phyloP scores from a whole-genome alignment of 352 stramenopile genomes.

The Phytophthora quininea region DNA sequence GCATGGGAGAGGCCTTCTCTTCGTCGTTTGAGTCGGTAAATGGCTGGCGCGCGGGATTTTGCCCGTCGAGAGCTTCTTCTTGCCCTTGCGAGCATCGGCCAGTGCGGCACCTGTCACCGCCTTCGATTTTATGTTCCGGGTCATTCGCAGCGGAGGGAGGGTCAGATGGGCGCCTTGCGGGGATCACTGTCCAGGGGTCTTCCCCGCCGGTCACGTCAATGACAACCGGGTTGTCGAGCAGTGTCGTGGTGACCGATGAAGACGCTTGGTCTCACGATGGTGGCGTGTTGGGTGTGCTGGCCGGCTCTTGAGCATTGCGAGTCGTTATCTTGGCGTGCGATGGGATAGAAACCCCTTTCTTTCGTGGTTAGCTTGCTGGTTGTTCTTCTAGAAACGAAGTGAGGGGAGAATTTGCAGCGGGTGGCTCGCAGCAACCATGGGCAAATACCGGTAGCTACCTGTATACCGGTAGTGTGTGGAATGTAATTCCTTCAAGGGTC shows the following conservation, averaged over 20 bases:
- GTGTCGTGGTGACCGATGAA: neutral
- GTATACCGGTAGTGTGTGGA: no score
- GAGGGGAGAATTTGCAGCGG: no score
- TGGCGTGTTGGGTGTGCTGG: neutral
- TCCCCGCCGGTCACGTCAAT: conserved; percentile 6
- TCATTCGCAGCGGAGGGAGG: neutral
- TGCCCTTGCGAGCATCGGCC: conserved; percentile 1
- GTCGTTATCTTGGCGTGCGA: neutral
- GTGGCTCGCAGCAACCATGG: no score
- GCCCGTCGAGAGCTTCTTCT: conserved; percentile 9
- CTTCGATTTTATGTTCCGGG: conserved; percentile 5
- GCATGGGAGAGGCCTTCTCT: no score
- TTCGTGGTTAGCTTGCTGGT: no score
- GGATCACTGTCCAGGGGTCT: neutral
- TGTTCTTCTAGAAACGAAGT: no score
- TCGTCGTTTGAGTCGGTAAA: no score
- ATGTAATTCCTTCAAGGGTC: no score
- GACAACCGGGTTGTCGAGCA: neutral
- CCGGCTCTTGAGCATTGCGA: neutral
- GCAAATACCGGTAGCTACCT: no score
- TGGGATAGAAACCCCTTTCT: neutral
- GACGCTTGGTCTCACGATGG: neutral
- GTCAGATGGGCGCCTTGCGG: conserved; percentile 7
- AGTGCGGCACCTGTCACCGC: conserved; percentile 3
- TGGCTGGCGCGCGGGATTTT: no score